phyloP scores from a whole-genome alignment of 768 basidiomycete species.

The Pisolithus microcarpus region DNA sequence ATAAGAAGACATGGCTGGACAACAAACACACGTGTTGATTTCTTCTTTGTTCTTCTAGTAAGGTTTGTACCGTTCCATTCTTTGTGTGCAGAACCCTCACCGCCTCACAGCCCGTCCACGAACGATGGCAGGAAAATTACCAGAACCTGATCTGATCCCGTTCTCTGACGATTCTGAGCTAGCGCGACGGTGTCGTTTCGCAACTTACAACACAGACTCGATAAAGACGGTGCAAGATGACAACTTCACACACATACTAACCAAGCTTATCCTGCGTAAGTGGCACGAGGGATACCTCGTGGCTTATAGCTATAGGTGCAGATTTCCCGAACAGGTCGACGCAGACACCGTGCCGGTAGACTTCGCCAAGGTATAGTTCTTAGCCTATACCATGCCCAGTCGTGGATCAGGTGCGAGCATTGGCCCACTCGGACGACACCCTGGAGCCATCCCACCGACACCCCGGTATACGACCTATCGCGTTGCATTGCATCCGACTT shows the following conservation, averaged over 20 bases:
- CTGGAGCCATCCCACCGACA: slow-evolving; percentile 17
- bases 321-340: not conserved
- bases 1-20: too few species aligned
- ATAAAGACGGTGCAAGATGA: too few species aligned
- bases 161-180: too few species aligned
- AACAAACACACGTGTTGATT: too few species aligned
- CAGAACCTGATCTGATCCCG: too few species aligned
- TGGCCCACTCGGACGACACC: not conserved
- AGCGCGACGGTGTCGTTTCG: too few species aligned
- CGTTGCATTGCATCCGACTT: slow-evolving; percentile 13
- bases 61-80: too few species aligned
- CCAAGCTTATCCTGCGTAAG: not conserved
- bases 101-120: too few species aligned
- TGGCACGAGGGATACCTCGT: not conserved
- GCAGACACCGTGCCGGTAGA: not conserved
- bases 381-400: not conserved
- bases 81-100: too few species aligned
- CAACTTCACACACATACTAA: not conserved
- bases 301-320: not conserved
- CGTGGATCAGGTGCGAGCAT: not conserved
- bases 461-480: slow-evolving; percentile 37
- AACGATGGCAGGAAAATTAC: too few species aligned
- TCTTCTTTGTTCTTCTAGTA: too few species aligned
- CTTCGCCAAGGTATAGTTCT: not conserved
- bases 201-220: too few species aligned